phyloP scores from a whole-genome alignment of 2,329 filamentous ascomycete genomes.

The Botryotinia convoluta region DNA sequence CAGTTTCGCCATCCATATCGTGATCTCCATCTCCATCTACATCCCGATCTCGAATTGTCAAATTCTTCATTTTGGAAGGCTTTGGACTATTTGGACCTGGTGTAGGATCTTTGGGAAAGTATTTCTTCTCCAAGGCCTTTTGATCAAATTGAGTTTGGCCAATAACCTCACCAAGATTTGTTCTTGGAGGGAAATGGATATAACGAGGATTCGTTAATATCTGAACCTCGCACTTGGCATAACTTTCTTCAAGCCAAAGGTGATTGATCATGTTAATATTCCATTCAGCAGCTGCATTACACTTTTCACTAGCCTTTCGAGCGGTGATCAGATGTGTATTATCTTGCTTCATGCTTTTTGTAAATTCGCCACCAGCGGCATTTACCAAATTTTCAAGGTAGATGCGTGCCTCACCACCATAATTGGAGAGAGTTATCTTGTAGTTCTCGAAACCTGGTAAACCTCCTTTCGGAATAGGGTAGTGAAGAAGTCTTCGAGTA shows the following conservation, averaged over 20 bases:
- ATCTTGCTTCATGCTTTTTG: conserved; percentile 90
- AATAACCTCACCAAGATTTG: conserved; percentile 89
- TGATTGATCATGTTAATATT: conserved; percentile 88
- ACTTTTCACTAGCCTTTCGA: conserved; percentile 87
- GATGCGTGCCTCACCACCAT: conserved; percentile 87
- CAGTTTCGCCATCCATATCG: conserved; percentile 13
- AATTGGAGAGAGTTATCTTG: conserved; percentile 90
- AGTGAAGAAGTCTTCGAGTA: conserved; percentile 78
- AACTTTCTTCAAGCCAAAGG: conserved; percentile 96
- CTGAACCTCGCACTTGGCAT: conserved; percentile 79
- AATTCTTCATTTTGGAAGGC: conserved; percentile 47
- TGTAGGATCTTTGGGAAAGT: conserved; percentile 52
- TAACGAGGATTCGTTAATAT: conserved; percentile 72
- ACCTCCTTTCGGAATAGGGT: conserved; percentile 74
- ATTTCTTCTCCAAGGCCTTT: conserved; percentile 58
- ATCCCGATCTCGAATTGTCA: conserved; percentile 38
- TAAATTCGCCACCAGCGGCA: conserved; percentile 82
- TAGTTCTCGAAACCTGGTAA: conserved; percentile 75
- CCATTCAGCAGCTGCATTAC: conserved; percentile 89
- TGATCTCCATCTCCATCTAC: conserved; percentile 41
- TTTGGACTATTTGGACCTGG: conserved; percentile 46
- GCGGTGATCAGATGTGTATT: conserved; percentile 96
- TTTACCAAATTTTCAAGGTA: conserved; percentile 91
- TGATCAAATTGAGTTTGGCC: conserved; percentile 82
- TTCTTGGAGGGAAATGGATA: conserved; percentile 80